Conservation (phyloP, 345 rosid species). For the Melastoma malabathricum region DNA sequence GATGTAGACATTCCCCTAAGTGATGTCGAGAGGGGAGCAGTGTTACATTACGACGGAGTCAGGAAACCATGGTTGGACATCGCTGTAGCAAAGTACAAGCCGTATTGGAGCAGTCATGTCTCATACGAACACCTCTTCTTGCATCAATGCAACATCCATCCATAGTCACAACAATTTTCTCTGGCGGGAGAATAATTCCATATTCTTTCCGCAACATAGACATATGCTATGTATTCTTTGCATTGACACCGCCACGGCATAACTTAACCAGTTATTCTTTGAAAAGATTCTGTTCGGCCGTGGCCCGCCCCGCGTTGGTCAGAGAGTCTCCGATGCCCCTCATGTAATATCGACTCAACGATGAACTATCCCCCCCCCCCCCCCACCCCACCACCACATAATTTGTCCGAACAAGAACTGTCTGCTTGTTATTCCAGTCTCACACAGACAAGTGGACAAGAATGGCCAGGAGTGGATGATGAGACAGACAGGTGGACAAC, state of each 20-base stretch:
- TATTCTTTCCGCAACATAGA: no score
- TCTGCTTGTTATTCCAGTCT: background rate
- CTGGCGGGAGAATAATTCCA: no score
- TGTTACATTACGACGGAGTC: constrained; percentile 76
- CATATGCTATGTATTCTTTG: no score
- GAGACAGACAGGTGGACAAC: constrained; percentile 68
- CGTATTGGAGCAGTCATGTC: constrained; percentile 58
- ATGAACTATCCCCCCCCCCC: no score
- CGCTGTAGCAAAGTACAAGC: constrained; percentile 54
- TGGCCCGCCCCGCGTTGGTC: no score
- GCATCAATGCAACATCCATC: constrained; percentile 61
- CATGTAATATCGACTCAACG: no score
- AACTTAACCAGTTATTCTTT: no score
- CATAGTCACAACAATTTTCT: constrained; percentile 13
- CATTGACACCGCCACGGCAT: no score
- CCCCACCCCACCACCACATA: no score
- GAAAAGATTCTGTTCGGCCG: no score
- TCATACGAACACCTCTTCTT: constrained; percentile 34
- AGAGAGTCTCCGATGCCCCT: no score
- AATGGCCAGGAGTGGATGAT: constrained; percentile 12
- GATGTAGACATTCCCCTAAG: constrained; percentile 30
- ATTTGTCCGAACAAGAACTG: background rate
- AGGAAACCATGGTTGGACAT: constrained; percentile 96
- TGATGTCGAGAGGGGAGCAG: constrained; percentile 59
- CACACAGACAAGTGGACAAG: no score